phyloP scores from a whole-genome alignment of 352 stramenopile genomes.

The Phytophthora tentaculata region DNA sequence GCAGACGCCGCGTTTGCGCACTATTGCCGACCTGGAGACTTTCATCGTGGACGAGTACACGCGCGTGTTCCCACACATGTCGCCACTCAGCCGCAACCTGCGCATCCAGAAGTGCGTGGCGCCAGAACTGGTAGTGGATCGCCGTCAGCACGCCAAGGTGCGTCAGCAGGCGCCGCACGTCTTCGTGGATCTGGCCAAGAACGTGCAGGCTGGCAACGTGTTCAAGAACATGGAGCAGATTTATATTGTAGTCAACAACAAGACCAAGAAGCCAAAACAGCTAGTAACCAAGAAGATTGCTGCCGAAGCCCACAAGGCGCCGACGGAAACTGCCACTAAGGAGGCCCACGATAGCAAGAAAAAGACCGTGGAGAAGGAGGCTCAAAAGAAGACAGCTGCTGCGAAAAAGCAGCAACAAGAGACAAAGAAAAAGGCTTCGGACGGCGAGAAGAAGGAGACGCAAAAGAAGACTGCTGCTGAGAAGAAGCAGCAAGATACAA shows the following conservation, averaged over 20 bases:
- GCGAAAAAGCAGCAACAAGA: constrained; percentile 20
- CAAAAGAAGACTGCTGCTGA: constrained; percentile 17
- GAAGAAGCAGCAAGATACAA: constrained; percentile 22
- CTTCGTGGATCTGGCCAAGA: constrained; percentile 83
- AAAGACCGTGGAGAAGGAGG: constrained; percentile 13
- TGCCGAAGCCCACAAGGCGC: constrained; percentile 5
- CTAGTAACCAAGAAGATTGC: constrained; percentile 6
- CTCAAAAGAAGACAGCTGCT: constrained; percentile 14
- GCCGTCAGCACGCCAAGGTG: constrained; percentile 37
- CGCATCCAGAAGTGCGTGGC: constrained; percentile 79
- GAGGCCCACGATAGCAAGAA: constrained; percentile 18
- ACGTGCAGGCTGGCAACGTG: constrained; percentile 75
- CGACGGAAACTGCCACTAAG: constrained; percentile 18
- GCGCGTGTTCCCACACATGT: constrained; percentile 63
- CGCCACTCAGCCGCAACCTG: constrained; percentile 52
- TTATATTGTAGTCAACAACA: constrained; percentile 66
- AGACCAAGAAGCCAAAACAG: constrained; percentile 22
- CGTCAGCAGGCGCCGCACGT: constrained; percentile 46
- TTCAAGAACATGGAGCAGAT: constrained; percentile 85
- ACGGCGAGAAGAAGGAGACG: constrained; percentile 13
- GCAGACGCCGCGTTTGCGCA: constrained; percentile 55
- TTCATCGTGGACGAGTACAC: constrained; percentile 69
- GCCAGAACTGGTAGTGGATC: constrained; percentile 58
- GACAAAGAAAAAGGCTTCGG: constrained; percentile 18
- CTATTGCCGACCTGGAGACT: constrained; percentile 65